phyloP scores from a whole-genome alignment of 495 filamentous ascomycete species.

The Aspergillus ellipticus region DNA sequence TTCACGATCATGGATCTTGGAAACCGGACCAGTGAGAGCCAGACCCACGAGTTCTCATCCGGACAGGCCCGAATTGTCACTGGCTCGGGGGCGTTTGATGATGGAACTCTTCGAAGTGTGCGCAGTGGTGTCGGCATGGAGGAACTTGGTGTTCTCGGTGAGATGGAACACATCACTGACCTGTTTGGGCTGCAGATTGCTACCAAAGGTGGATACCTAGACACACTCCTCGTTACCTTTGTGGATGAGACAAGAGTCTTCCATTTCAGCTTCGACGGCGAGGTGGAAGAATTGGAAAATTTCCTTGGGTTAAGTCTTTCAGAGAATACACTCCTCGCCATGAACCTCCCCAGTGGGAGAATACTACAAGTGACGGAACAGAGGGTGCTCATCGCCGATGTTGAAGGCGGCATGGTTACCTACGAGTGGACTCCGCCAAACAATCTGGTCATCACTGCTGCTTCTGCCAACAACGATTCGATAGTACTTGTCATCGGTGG shows the following conservation, averaged over 20 bases:
- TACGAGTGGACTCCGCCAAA: constrained; percentile 63
- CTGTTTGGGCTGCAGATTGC: constrained; percentile 62
- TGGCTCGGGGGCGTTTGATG: constrained; percentile 80
- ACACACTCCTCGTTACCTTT: constrained; percentile 77
- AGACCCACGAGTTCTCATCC: constrained; percentile 85
- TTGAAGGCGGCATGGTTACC: constrained; percentile 63
- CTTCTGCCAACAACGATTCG: constrained; percentile 64
- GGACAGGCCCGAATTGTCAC: constrained; percentile 93
- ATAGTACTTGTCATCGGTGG: constrained; percentile 75
- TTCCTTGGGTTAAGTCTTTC: constrained; percentile 67
- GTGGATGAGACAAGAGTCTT: constrained; percentile 83
- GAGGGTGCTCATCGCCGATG: constrained; percentile 59
- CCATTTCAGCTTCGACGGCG: constrained; percentile 66
- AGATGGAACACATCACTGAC: constrained; percentile 70
- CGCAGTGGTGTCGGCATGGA: constrained; percentile 92
- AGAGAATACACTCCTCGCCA: constrained; percentile 69
- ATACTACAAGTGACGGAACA: constrained; percentile 76
- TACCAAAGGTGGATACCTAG: constrained; percentile 42
- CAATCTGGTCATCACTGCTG: constrained; percentile 66
- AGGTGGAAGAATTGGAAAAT: constrained; percentile 77
- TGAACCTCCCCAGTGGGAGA: constrained; percentile 56
- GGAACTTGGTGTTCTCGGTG: constrained; percentile 76
- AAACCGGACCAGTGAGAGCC: constrained; percentile 69
- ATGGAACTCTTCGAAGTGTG: constrained; percentile 82
- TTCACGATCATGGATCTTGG: constrained; percentile 96